These are phyloP conservation scores for Tricholoma saponaceum DNA, from an alignment of 768 basidiomycete species.

Conservation along the genomic window DNA sequence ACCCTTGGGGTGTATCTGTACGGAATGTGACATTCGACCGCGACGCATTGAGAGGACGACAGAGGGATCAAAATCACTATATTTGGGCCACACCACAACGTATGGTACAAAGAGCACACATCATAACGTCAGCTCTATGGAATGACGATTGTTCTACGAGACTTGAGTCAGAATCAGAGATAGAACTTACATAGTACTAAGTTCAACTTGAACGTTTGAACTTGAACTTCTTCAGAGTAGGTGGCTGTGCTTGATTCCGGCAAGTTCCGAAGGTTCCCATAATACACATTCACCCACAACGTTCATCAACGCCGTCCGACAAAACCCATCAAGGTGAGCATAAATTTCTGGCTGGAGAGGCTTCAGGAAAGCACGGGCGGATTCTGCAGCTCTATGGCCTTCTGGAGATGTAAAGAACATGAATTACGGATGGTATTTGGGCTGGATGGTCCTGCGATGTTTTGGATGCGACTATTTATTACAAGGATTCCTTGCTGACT, in stretches of 20 bases:
- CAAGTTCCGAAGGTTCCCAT: constrained; percentile 14
- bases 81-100: too few relatives aligned
- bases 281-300: constrained; percentile 8
- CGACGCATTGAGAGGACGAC: too few relatives aligned
- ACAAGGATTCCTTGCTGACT: constrained; percentile 6
- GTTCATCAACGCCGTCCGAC: constrained; percentile 23
- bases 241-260: constrained; percentile 9
- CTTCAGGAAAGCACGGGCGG: constrained; percentile 9
- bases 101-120: too few relatives aligned
- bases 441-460: constrained; percentile 38
- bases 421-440: constrained; percentile 16
- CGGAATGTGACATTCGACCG: too few relatives aligned
- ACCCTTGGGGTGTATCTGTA: too few relatives aligned
- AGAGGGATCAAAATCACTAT: too few relatives aligned
- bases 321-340: constrained; percentile 61
- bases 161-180: too few relatives aligned
- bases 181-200: too few relatives aligned
- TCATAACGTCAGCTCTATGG: too few relatives aligned
- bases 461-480: constrained; percentile 31
- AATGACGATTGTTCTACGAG: too few relatives aligned
- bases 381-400: constrained; percentile 15
- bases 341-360: constrained; percentile 23
- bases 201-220: too few relatives aligned
- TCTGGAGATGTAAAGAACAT: constrained; percentile 10
- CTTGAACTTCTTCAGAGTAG: too few relatives aligned